Evolutionary conservation across 495 filamentous ascomycete genomes (phyloP).

Genomic region (Aspergillus nanangensis): DNA sequence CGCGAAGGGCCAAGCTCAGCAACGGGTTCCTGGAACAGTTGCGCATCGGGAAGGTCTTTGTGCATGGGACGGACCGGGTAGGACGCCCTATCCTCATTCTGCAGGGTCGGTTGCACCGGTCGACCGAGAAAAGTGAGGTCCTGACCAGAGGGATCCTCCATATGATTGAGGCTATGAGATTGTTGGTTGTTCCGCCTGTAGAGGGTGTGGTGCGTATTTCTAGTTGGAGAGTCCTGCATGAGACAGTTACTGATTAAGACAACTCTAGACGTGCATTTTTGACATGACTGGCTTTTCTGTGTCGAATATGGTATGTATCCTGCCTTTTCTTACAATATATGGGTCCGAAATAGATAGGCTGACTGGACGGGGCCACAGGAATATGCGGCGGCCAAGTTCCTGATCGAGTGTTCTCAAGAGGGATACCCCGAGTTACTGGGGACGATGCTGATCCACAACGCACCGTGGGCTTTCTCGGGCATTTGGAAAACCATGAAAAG

Average conservation of each 20-base stretch:
- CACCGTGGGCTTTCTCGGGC: constrained; percentile 93
- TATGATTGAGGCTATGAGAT: constrained; percentile 81
- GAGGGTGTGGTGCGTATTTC: constrained; percentile 73
- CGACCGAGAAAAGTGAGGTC: constrained; percentile 76
- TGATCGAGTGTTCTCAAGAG: constrained; percentile 95
- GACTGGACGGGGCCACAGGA: constrained; percentile 47
- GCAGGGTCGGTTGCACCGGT: constrained; percentile 70
- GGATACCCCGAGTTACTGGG: constrained; percentile 93
- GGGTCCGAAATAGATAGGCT: not conserved
- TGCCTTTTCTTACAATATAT: not conserved
- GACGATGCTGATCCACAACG: constrained; percentile 83
- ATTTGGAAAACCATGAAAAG: constrained; percentile 84
- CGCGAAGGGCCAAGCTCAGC: constrained; percentile 55
- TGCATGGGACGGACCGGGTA: constrained; percentile 79
- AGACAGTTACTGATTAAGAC: not conserved
- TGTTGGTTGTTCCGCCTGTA: constrained; percentile 67
- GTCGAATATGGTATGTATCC: constrained; percentile 82
- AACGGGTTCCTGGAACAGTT: constrained; percentile 80
- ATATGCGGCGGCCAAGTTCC: constrained; percentile 91
- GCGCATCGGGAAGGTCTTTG: constrained; percentile 83
- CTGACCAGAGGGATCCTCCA: constrained; percentile 88
- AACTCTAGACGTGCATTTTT: constrained; percentile 68
- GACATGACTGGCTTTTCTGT: constrained; percentile 91
- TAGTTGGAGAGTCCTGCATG: constrained; percentile 10
- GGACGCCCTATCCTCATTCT: constrained; percentile 83